Evolutionary conservation across 257 asterid genomes (phyloP), one percentile per base, ranked within the genome.

Genomic region (Buddleja alternifolia): DNA sequence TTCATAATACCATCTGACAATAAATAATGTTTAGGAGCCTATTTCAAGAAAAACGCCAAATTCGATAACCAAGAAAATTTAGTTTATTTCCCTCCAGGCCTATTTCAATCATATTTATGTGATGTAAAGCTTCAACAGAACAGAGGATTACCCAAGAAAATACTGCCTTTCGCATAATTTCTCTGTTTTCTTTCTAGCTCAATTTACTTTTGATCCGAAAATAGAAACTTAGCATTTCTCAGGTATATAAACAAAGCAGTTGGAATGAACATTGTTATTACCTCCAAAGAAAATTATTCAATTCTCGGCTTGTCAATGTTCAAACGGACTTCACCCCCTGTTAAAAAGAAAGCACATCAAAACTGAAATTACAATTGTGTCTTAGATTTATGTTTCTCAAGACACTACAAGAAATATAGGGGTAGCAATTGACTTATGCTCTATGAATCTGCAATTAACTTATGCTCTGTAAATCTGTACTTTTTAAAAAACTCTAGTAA

Each of bases 71-170:
- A 46, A 63, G 15, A 40, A 16, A 29, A 17, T 16, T 60, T 9
- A 52, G 34, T 1, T 2, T 4, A 40, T 41, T 34, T 29, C 9
- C 44, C 21, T 34, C 3, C 9, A 45, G 44, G 16, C 36, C 29
- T 11, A 52, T 53, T 53, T 11, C 57, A 12, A 40, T 20, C 56
- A 45, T 36, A 53, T 51, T n/a, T 3, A 19, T 17, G 48, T 25
- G 25, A 21, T 21, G 67, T 10, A 34, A 48, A 64, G 21, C 44
- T 57, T 25, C 56, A 10, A 60, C 4, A n/a, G 25, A 62, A 52
- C 24, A 29, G 29, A 41, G 56, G 46, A 61, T 39, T 15, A 15
- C 20, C 17, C 58, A 16, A 45, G 50, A 45, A 44, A 29, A 25
- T 15, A 37, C n/a, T 16, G 21, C 20, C 6, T 57, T 39, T 40